Evolutionary conservation across 108 stramenopile genomes (phyloP).

Genomic region (Discostella stelligeroides): DNA sequence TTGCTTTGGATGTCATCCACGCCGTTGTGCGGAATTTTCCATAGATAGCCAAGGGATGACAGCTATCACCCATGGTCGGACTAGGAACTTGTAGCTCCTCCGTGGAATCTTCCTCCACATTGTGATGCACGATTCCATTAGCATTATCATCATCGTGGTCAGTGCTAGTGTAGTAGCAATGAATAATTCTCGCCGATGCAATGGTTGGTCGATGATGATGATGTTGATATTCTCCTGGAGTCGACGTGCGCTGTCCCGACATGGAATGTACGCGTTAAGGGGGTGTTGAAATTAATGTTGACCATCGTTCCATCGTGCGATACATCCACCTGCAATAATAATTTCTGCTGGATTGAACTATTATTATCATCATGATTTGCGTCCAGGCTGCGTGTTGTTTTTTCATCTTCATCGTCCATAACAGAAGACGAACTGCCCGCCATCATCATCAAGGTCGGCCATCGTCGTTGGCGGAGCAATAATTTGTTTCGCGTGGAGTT

Average conservation of each 20-base stretch:
- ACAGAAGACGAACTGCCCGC: too few relatives aligned
- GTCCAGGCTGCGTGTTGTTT: too few relatives aligned
- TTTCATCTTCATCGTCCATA: too few relatives aligned
- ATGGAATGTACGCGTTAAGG: constrained; percentile 56
- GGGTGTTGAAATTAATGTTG: constrained; percentile 43
- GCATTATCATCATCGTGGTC: too few relatives aligned
- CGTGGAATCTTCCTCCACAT: not conserved
- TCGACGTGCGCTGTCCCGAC: constrained; percentile 64
- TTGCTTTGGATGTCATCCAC: not conserved
- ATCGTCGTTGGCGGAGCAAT: too few relatives aligned
- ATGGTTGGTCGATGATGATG: constrained; percentile 18
- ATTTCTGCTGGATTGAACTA: too few relatives aligned
- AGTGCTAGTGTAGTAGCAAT: constrained; percentile 8
- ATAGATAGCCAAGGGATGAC: constrained; percentile 44
- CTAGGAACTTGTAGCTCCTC: constrained; percentile 21
- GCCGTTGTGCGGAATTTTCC: constrained; percentile 1
- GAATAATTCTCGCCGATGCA: constrained; percentile 31
- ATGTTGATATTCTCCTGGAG: constrained; percentile 51
- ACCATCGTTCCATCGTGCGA: too few relatives aligned
- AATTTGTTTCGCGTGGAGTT: too few relatives aligned
- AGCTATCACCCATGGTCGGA: constrained; percentile 35
- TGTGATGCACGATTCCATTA: not conserved
- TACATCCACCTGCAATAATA: too few relatives aligned
- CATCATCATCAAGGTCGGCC: too few relatives aligned
- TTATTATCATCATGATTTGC: too few relatives aligned